These are phyloP conservation scores for Graphium sp. DNA, from an alignment of 2,329 filamentous ascomycete species.

Conservation along the genomic window DNA sequence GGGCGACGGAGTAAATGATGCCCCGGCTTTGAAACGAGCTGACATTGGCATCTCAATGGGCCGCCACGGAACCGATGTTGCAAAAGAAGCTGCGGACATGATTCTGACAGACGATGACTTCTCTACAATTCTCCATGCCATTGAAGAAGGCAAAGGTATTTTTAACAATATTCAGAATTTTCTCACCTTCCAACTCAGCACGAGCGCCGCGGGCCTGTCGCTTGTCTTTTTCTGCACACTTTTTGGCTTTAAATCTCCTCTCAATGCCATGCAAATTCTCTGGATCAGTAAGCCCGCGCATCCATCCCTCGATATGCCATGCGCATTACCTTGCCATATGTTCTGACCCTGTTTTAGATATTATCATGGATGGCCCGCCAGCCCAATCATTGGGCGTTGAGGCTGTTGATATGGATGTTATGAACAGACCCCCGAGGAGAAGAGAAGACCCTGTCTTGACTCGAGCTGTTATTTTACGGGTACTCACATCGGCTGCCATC, in stretches of 20 bases:
- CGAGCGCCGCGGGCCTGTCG: conserved; percentile 81
- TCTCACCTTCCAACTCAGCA: conserved; percentile 94
- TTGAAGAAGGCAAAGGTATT: conserved; percentile 97
- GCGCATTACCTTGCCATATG: too few species aligned
- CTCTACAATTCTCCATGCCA: conserved; percentile 80
- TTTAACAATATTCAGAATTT: conserved; percentile 99
- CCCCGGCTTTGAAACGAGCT: conserved; percentile 87
- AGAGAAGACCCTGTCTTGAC: conserved; percentile 88
- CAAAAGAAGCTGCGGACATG: conserved; percentile 92
- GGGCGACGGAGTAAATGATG: conserved; percentile 94
- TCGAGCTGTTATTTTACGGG: conserved; percentile 60
- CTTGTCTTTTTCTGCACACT: conserved; percentile 86
- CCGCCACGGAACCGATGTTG: conserved; percentile 83
- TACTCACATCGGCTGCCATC: conserved; percentile 70
- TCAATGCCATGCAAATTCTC: conserved; percentile 98
- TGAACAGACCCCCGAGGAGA: conserved; percentile 72
- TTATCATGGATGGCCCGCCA: conserved; percentile 97
- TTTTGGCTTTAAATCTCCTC: conserved; percentile 81
- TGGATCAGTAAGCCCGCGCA: conserved; percentile 77
- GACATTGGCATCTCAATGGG: conserved; percentile 99
- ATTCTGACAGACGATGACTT: conserved; percentile 83
- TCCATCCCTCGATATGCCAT: neutral
- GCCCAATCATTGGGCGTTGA: conserved; percentile 95
- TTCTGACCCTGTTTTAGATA: conserved; percentile 41
- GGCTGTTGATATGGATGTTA: conserved; percentile 83